Evolutionary conservation across 192 early-diverging fungal genomes (phyloP), one percentile per base, ranked within the genome.

Genomic region (Geranomyces variabilis): DNA sequence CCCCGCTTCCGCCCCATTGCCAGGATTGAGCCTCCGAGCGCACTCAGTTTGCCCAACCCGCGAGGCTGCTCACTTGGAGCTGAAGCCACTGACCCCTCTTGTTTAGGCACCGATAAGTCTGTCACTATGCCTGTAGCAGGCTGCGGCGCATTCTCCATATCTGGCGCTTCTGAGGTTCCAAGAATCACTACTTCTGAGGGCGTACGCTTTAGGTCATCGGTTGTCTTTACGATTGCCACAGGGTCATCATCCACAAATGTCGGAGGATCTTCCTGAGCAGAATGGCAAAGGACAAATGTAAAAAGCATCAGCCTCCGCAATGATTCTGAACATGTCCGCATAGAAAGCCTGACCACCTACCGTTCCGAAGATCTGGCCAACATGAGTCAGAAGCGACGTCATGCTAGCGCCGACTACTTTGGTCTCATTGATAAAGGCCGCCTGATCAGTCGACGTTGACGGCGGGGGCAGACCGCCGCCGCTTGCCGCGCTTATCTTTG

Each of bases 341-440:
- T n/a, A n/a, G n/a, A 41, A 41, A 10, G 36, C 67, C 34, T 34
- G 29, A 57, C 15, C 62, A 64, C 58, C 62, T 63, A 53, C 70
- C 62, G 58, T 68, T 55, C 74, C 48, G 51, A 80, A 77, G 3
- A 80, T 57, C 45, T 68, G 67, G 8, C 72, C 55, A 44, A 73
- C 70, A 62, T 77, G 30, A 14, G 77, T 75, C 67, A 80, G 59
- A 17, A 80, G 55, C 8, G 47, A 51, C 15, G 61, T 28, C 79
- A 80, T 69, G 30, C 69, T 73, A 33, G 77, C 69, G 15, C 67
- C 55, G 3, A 80, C 70, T 46, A 76, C 57, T 71, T 73, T 62
- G 3, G 61, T 55, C 41, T 80, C 79, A 41, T 71, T 67, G 22
- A 80, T 43, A 63, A 67, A 79, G 29, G 63, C 66, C 55, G 75